Evolutionary conservation across 768 basidiomycete genomes (phyloP).

Genomic region (Rhizopogon roseolus): DNA sequence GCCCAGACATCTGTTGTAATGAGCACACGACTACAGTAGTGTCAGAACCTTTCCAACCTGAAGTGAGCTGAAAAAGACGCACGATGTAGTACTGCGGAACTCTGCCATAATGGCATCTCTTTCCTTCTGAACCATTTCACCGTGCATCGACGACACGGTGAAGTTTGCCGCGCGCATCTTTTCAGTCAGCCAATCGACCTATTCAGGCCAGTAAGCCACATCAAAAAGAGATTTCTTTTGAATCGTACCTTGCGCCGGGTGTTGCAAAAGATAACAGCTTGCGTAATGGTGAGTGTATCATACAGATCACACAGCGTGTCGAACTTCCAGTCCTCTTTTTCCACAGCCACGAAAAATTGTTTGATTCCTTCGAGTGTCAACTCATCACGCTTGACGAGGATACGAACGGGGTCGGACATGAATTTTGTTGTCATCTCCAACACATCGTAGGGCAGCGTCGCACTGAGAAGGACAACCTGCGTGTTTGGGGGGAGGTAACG

Average conservation of each 20-base stretch:
- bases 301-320: conserved; percentile 97
- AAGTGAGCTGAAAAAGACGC: conserved; percentile 27
- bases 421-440: conserved; percentile 99
- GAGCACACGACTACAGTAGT: conserved; percentile 67
- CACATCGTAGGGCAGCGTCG: conserved; percentile 94
- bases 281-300: conserved; percentile 97
- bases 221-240: not conserved
- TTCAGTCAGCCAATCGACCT: conserved; percentile 98
- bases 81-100: conserved; percentile 92
- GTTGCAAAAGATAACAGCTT: conserved; percentile 99
- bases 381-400: conserved; percentile 99
- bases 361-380: conserved; percentile 95
- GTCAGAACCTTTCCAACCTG: not conserved
- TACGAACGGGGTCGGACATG: conserved; percentile 98
- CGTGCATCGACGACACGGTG: conserved; percentile 94
- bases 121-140: conserved; percentile 95
- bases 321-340: conserved; percentile 99
- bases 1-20: conserved; percentile 98
- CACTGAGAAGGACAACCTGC: conserved; percentile 94
- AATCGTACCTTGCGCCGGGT: conserved; percentile 83
- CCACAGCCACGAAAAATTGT: conserved; percentile 97
- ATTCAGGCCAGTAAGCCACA: conserved; percentile 9
- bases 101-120: conserved; percentile 96
- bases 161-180: conserved; percentile 99
- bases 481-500: conserved; percentile 96